Conservation (phyloP, 2,329 filamentous ascomycete genomes). For the Botrytis sinoallii region DNA sequence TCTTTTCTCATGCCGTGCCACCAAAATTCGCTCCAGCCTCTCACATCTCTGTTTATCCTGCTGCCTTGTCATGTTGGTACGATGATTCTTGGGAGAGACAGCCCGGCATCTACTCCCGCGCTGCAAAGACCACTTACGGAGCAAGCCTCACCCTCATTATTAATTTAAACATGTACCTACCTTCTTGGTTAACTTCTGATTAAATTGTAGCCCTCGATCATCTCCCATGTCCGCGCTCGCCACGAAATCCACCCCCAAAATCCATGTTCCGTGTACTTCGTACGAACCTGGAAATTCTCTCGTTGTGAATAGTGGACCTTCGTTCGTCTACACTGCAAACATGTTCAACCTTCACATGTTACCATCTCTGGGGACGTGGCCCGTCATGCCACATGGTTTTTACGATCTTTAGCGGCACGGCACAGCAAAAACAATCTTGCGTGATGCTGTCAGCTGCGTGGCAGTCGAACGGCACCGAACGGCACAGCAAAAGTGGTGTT, state of each 20-base stretch:
- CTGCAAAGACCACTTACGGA: not conserved
- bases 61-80: slow-evolving; percentile 18
- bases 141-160: not conserved
- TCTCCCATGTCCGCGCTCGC: not conserved
- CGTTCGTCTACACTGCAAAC: not conserved
- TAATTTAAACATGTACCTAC: not conserved
- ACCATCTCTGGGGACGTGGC: not conserved
- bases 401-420: slow-evolving; percentile 19
- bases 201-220: not conserved
- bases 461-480: slow-evolving; percentile 14
- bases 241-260: not conserved
- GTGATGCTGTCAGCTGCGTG: slow-evolving; percentile 22
- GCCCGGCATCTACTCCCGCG: not conserved
- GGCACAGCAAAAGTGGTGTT: slow-evolving; percentile 5
- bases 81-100: not conserved
- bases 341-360: not conserved
- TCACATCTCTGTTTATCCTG: slow-evolving; percentile 19
- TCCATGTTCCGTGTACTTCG: not conserved
- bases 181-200: not conserved
- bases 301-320: not conserved
- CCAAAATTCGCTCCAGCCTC: slow-evolving; percentile 6
- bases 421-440: slow-evolving; percentile 21
- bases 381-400: slow-evolving; percentile 19
- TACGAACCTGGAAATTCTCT: not conserved
- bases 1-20: slow-evolving; percentile 11